Evolutionary conservation across 352 stramenopile species (phyloP).

Genomic region (Blastocystis sp.): DNA sequence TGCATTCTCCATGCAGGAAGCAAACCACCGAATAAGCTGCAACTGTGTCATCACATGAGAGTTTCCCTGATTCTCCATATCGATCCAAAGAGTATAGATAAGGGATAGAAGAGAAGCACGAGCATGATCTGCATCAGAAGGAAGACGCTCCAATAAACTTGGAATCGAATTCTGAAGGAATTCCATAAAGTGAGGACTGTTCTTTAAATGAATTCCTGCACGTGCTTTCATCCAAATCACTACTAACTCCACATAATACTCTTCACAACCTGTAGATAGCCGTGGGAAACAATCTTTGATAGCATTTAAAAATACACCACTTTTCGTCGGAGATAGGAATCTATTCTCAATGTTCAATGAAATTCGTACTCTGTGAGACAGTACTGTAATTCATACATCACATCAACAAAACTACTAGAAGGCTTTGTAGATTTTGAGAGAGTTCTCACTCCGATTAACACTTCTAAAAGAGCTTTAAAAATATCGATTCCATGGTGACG

Average conservation of each 20-base stretch:
- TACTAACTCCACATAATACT: neutral
- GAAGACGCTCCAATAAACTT: neutral
- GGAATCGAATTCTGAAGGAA: neutral
- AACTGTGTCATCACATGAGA: neutral
- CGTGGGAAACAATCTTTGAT: neutral
- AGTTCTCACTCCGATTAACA: neutral
- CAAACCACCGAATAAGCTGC: neutral
- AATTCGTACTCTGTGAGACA: neutral
- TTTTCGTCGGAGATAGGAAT: neutral
- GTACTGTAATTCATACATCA: constrained; percentile 39
- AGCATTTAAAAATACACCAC: neutral
- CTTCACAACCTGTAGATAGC: neutral
- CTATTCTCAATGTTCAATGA: neutral
- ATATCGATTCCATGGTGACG: neutral
- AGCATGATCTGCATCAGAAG: neutral
- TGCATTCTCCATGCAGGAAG: neutral
- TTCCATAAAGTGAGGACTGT: neutral
- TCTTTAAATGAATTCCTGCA: neutral
- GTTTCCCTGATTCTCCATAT: neutral
- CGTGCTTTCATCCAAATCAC: neutral
- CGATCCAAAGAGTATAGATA: neutral
- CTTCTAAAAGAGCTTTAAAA: neutral
- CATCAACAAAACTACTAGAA: neutral
- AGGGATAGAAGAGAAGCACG: neutral
- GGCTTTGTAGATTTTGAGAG: neutral